Base-by-base conservation (phyloP, 768 basidiomycete genomes). In the Russula earlei region DNA sequence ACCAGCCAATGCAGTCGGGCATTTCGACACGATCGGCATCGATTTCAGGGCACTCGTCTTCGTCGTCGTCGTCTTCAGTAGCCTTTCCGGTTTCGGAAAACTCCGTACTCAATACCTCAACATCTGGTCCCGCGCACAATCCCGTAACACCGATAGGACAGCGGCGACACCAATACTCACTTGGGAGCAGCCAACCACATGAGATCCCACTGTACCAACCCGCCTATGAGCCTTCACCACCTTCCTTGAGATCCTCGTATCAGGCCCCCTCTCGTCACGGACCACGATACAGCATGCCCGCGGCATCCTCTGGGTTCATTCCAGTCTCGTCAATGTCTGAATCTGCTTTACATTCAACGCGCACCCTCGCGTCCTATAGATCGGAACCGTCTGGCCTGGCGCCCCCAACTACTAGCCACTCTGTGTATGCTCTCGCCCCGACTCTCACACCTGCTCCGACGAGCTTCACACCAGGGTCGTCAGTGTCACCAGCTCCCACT, bases 281-380 rank as follows among this genome's bases (percentile, higher is more conserved):
- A 33, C 80, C 85, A 12, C 75, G 87, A 50, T 82, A 84, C 61
- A 87, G 83, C 62, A 71, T 86, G 56, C 84, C 85, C 19, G 64
- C 78, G 0, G 70, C 80, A 7, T 81, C 85, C 0, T 85, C 86
- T 11, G 85, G 87, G 12, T 90, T 87, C 63, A 70, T 79, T 51
- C 82, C 85, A 37, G 64, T 84, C 43, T 66, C 75, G 25, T 74
- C 61, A 52, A 33, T 59, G 15, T 64, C 44, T 31, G 56, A 53
- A 22, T 41, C 56, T 24, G 20, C 56, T 24, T 38, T 27, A n/a
- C 52, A 49, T 20, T 27, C 52, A 11, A 15, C 36, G 33, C 57
- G 27, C 9, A 14, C 57, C 42, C 29, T 44, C 15, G 42, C 42
- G 14, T 54, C 57, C n/a, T 49, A 58, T 49, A 46, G 47, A 37